These are phyloP conservation scores for Kwoniella bestiolae DNA, from an alignment of 768 basidiomycete genomes.

Conservation along the genomic window DNA sequence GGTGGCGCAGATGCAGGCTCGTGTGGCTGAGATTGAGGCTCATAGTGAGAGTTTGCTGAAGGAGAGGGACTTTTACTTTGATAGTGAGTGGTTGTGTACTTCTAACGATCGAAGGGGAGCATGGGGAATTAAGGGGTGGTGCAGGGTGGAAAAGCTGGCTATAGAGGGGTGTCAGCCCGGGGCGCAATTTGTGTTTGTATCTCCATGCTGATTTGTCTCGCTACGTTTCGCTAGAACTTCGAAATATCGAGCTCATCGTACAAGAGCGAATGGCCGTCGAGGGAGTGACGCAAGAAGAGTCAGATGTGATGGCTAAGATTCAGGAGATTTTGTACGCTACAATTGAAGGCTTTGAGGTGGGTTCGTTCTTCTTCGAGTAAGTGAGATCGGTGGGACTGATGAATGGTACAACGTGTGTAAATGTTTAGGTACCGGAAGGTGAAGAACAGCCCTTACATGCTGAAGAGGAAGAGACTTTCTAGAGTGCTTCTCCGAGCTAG, in stretches of 20 bases:
- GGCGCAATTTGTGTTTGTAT: too few species aligned
- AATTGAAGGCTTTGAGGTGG: conserved; percentile 66
- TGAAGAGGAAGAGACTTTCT: conserved; percentile 56
- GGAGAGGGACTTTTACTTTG: conserved; percentile 98
- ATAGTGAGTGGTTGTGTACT: conserved; percentile 64
- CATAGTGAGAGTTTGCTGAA: conserved; percentile 92
- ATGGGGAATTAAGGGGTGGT: too few species aligned
- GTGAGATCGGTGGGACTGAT: too few species aligned
- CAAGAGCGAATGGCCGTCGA: conserved; percentile 74
- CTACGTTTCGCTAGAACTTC: conserved; percentile 64
- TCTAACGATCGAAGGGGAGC: neutral
- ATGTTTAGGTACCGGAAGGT: conserved; percentile 29
- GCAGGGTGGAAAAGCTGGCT: too few species aligned
- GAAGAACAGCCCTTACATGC: conserved; percentile 26
- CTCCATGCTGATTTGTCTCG: neutral
- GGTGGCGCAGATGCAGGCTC: conserved; percentile 69
- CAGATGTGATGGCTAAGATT: conserved; percentile 68
- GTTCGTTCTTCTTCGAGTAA: too few species aligned
- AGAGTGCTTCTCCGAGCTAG: neutral
- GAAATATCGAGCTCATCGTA: conserved; percentile 93
- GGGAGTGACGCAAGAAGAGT: conserved; percentile 61
- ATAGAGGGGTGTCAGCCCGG: too few species aligned
- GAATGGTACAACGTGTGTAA: neutral
- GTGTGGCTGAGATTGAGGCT: conserved; percentile 77
- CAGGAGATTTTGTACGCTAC: conserved; percentile 94